phyloP scores from a whole-genome alignment of 495 filamentous ascomycete genomes.

The Aspergillus incahuasiensis region DNA sequence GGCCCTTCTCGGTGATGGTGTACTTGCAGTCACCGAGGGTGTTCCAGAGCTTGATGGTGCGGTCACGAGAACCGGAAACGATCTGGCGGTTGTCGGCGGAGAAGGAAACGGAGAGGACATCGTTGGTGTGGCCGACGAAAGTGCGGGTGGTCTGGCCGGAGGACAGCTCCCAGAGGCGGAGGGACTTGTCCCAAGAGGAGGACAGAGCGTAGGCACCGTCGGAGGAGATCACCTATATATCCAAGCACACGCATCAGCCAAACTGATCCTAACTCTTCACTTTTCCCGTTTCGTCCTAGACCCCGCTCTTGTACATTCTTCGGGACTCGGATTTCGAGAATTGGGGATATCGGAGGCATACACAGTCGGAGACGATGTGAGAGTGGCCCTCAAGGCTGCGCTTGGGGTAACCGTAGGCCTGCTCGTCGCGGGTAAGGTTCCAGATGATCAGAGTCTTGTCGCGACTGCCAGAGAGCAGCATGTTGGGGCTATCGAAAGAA shows the following conservation, averaged over 20 bases:
- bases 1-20: slow-evolving; percentile 99
- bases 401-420: slow-evolving; percentile 97
- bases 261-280: slow-evolving; percentile 16
- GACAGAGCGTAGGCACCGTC: slow-evolving; percentile 99
- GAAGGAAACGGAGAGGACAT: slow-evolving; percentile 99
- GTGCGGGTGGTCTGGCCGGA: slow-evolving; percentile 93
- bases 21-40: slow-evolving; percentile 99
- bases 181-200: slow-evolving; percentile 99
- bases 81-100: slow-evolving; percentile 99
- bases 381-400: slow-evolving; percentile 97
- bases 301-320: background rate
- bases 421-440: slow-evolving; percentile 99
- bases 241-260: slow-evolving; percentile 29
- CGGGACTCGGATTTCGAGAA: slow-evolving; percentile 4
- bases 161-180: slow-evolving; percentile 98
- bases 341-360: slow-evolving; percentile 49
- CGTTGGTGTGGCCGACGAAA: slow-evolving; percentile 98
- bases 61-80: slow-evolving; percentile 96
- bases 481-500: slow-evolving; percentile 76
- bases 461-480: slow-evolving; percentile 95
- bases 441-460: slow-evolving; percentile 99
- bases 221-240: slow-evolving; percentile 90
- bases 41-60: slow-evolving; percentile 99
- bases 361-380: slow-evolving; percentile 99
- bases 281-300: slow-evolving; percentile 11